Conservation (phyloP, 2,329 filamentous ascomycete species). For the Shiraia sp. region DNA sequence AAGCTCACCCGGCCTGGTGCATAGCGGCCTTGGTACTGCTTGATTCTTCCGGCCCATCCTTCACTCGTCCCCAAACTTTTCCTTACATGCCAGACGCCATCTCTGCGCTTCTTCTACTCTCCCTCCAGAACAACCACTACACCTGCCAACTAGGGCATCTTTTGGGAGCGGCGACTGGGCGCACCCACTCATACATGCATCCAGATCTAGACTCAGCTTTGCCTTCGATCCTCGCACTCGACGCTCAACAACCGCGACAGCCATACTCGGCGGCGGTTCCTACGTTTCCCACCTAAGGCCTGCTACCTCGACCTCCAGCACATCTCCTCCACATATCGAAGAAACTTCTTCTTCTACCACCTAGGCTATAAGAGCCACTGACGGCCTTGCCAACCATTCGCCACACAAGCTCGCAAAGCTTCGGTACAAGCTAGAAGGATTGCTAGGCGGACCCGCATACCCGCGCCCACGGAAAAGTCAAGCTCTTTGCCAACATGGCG, state of each 20-base stretch:
- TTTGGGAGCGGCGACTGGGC: constrained; percentile 55
- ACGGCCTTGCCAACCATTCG: background rate
- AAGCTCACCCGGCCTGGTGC: constrained; percentile 12
- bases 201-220: constrained; percentile 15
- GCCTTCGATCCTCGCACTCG: constrained; percentile 20
- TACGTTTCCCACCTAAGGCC: constrained; percentile 31
- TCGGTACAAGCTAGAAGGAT: constrained; percentile 13
- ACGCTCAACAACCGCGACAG: constrained; percentile 19
- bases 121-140: constrained; percentile 2
- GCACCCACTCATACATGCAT: constrained; percentile 53
- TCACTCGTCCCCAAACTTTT: no score
- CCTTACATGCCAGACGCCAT: no score
- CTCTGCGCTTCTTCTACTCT: background rate
- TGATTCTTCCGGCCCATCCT: no score
- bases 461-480: constrained; percentile 7
- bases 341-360: constrained; percentile 3
- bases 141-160: constrained; percentile 23
- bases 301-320: constrained; percentile 1
- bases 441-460: constrained; percentile 9
- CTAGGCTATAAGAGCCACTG: no score
- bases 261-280: constrained; percentile 20
- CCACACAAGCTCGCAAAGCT: constrained; percentile 2
- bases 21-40: constrained; percentile 11
- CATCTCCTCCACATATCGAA: background rate
- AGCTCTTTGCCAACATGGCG: constrained; percentile 59